Evolutionary conservation across 768 basidiomycete genomes (phyloP), one percentile per base, ranked within the genome.

Genomic region (Trametes punicea): DNA sequence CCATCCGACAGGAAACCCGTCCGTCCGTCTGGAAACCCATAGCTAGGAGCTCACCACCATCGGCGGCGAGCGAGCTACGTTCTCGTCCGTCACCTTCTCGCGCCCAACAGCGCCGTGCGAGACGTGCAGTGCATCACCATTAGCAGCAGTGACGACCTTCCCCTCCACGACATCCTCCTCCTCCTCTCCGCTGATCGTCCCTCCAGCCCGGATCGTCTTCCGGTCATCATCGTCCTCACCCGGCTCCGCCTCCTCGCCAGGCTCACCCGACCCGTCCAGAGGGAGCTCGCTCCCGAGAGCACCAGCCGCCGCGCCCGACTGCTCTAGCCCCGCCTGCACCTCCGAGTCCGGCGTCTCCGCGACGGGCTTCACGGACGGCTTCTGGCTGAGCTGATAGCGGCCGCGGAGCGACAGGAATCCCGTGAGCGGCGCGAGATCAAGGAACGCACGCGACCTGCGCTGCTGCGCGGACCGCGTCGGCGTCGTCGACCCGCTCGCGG

Each of bases 371-470:
- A 39, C 38, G 13, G 66, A 49, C 20, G 61, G 67, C 20, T 66
- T 65, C 48, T 62, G 54, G 46, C 66, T 74, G 18, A 83, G 80
- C 27, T 83, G 78, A 66, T 87, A 79, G 46, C 85, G 81, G 20
- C 77, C 74, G 33, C 86, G 81, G 51, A 84, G 73, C 66, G 87
- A 51, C 81, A 36, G 79, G 67, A 88, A 82, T 26, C 80, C 84
- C 41, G 85, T 75, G 34, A 88, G 77, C 5, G 85, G 82, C 45
- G 81, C 77, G 60, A 87, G 77, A 60, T 76, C 81, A 62, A 84
- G 78, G 73, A 84, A 83, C 31, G 53, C 59, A 34, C 59, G 60
- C 49, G 67, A 57, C 58, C 64, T 68, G 56, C 66, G 60, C 40
- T 55, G 60, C 30, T 55, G 60, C 30, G 70, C 64, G 34, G 71